These are phyloP conservation scores for Acacia melanoxylon DNA, from an alignment of 306 rosid species.

Conservation along the genomic window DNA sequence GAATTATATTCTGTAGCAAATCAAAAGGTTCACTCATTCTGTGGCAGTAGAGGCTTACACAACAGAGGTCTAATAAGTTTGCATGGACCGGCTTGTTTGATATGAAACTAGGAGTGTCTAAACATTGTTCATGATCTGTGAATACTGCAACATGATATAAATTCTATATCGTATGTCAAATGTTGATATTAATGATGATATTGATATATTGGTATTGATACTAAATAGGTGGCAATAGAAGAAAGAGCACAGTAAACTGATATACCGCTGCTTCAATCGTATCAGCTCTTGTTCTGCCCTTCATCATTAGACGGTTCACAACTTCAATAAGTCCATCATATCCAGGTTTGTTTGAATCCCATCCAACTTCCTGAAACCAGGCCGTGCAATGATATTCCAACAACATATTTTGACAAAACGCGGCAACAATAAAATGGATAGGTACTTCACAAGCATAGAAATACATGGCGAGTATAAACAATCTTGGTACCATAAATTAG, in stretches of 20 bases:
- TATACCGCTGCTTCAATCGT: conserved; percentile 79
- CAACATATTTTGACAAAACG: background rate
- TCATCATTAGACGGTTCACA: conserved; percentile 71
- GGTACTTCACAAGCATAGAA: background rate
- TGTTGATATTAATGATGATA: too few relatives aligned
- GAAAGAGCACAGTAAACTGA: background rate
- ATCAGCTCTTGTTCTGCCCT: conserved; percentile 58
- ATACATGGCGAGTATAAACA: background rate
- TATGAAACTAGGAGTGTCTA: background rate
- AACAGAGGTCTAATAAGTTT: too few relatives aligned
- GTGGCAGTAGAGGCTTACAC: background rate
- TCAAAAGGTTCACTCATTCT: background rate
- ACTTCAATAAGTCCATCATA: conserved; percentile 89
- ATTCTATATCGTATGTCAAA: background rate
- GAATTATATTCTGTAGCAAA: background rate
- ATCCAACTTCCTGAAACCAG: conserved; percentile 65
- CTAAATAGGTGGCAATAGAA: background rate
- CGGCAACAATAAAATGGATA: background rate
- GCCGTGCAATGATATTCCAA: background rate
- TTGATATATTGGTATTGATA: background rate
- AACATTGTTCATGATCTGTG: background rate
- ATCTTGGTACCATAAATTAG: background rate
- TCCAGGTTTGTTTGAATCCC: conserved; percentile 82
- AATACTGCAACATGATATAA: background rate
- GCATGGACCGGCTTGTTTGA: background rate